A percentile compares a stretch with the other conserved stretches of the same genome.
Conservation (phyloP, 78 protist genomes). For the Dictyostelium brefeldianum region DNA sequence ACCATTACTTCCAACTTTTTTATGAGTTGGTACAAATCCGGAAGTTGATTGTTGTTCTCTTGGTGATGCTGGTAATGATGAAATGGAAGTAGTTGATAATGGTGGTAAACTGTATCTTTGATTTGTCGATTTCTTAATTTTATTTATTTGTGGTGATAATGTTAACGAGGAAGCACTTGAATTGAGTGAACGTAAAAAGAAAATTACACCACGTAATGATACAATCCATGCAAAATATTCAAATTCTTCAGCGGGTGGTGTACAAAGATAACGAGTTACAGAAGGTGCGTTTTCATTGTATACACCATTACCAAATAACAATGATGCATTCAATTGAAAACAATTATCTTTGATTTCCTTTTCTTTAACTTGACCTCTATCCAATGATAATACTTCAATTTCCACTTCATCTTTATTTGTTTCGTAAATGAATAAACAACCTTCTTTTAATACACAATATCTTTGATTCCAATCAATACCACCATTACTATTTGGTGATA, state of each 20-base stretch:
- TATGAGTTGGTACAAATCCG: slow-evolving; percentile 22
- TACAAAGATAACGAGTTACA: slow-evolving; percentile 43
- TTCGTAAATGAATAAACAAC: slow-evolving; percentile 61
- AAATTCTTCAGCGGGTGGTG: slow-evolving; percentile 50
- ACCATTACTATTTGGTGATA: background rate
- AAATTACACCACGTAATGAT: slow-evolving; percentile 62
- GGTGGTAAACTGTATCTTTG: slow-evolving; percentile 51
- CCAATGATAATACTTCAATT: slow-evolving; percentile 53
- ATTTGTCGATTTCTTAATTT: slow-evolving; percentile 8
- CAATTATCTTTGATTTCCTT: slow-evolving; percentile 62
- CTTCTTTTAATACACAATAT: slow-evolving; percentile 57
- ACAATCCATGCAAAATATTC: slow-evolving; percentile 81
- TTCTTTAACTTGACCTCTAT: slow-evolving; percentile 57
- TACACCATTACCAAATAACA: background rate
- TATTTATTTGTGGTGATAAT: slow-evolving; percentile 26
- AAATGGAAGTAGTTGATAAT: slow-evolving; percentile 6
- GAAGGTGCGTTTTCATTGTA: background rate
- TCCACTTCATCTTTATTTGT: slow-evolving; percentile 30
- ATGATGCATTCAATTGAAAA: slow-evolving; percentile 50
- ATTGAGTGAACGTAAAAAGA: slow-evolving; percentile 59
- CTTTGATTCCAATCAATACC: slow-evolving; percentile 50
- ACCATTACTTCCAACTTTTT: slow-evolving; percentile 26
- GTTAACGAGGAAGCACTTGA: slow-evolving; percentile 10
- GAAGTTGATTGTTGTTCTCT: background rate
- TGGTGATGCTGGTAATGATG: background rate